These are phyloP conservation scores for Micractinium sp. DNA, from an alignment of 139 green algal species.

Conservation along the genomic window DNA sequence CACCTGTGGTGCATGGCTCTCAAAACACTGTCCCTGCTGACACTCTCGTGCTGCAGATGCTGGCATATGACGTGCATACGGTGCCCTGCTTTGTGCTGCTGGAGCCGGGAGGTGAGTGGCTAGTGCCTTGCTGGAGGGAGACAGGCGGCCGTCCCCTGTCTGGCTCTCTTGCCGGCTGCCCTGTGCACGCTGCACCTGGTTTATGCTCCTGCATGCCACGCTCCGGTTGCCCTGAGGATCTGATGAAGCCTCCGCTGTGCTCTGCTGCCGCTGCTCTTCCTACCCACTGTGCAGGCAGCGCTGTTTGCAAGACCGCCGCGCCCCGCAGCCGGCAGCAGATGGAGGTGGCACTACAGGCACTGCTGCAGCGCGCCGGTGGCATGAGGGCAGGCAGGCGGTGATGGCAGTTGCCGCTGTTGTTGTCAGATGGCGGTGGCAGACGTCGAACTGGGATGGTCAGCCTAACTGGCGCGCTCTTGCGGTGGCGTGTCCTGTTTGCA, in stretches of 20 bases:
- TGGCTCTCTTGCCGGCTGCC: no score
- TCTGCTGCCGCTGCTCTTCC: not conserved
- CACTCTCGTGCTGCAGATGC: constrained; percentile 50
- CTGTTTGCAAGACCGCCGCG: constrained; percentile 26
- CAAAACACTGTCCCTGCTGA: no score
- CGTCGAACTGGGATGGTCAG: no score
- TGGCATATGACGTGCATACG: constrained; percentile 52
- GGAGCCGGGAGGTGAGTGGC: constrained; percentile 19
- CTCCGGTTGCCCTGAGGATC: no score
- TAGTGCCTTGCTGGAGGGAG: not conserved
- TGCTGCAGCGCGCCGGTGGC: not conserved
- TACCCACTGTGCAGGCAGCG: not conserved
- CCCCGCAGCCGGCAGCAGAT: constrained; percentile 33
- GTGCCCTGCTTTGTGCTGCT: constrained; percentile 63
- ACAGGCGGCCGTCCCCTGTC: not conserved
- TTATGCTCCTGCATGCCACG: no score
- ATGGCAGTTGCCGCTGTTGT: not conserved
- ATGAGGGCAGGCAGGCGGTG: not conserved
- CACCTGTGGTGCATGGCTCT: no score
- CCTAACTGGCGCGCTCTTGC: no score
- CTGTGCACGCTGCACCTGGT: no score
- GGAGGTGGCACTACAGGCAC: constrained; percentile 9
- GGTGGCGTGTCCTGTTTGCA: no score
- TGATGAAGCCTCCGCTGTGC: not conserved
- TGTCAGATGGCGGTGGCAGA: not conserved